Evolutionary conservation across 345 rosid genomes (phyloP).

Genomic region (Eucalyptus shirleyi): DNA sequence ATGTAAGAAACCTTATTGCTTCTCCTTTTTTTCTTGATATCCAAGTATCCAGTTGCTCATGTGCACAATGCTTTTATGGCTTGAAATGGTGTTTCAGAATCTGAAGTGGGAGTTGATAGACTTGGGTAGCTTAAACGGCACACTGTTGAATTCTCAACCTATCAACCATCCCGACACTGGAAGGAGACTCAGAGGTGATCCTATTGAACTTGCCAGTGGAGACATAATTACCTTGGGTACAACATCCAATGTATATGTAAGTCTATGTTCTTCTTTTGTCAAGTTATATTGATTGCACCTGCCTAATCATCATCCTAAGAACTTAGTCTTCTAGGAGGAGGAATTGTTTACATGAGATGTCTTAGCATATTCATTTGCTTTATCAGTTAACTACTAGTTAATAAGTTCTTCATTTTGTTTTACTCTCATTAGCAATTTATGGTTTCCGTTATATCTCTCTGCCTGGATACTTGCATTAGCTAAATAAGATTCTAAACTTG

Average conservation of each 20-base stretch:
- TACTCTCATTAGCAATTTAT: not conserved
- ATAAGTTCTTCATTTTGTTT: not conserved
- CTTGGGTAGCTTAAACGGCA: constrained; percentile 97
- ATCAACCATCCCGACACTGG: constrained; percentile 55
- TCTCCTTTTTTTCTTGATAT: not conserved
- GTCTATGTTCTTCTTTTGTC: constrained; percentile 1
- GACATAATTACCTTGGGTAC: constrained; percentile 85
- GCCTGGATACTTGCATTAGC: not conserved
- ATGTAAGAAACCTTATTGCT: constrained; percentile 30
- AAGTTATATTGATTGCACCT: not conserved
- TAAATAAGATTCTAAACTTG: not conserved
- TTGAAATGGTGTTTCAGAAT: constrained; percentile 34
- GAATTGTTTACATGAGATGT: not conserved
- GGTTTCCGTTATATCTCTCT: not conserved
- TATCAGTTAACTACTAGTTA: not conserved
- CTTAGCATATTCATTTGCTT: not conserved
- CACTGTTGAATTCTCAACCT: constrained; percentile 66
- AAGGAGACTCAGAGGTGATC: constrained; percentile 73
- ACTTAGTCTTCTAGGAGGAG: not conserved
- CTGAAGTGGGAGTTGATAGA: constrained; percentile 92
- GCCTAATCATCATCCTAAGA: not conserved
- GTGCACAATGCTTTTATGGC: not conserved
- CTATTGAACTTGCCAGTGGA: constrained; percentile 67
- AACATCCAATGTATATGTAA: constrained; percentile 63
- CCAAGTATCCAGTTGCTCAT: not conserved